Conservation (phyloP, 1,284 basidiomycete species). For the Mixia osmundae region DNA sequence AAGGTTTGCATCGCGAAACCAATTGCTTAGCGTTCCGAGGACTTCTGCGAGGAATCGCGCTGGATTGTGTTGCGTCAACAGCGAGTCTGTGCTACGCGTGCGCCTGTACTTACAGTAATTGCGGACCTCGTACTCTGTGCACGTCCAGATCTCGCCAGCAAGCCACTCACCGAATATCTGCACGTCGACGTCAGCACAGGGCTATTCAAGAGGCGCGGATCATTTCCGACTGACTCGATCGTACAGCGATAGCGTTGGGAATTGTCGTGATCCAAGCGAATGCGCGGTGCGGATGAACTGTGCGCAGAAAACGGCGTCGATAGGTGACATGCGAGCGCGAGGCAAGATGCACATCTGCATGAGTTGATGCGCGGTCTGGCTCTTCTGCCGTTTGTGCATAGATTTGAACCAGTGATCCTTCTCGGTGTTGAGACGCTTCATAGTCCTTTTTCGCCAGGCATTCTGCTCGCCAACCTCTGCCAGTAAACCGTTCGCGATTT, state of each 20-base stretch:
- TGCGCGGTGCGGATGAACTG: slow-evolving; percentile 76
- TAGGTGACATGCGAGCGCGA: slow-evolving; percentile 69
- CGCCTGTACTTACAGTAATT: slow-evolving; percentile 49
- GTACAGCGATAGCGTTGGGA: slow-evolving; percentile 64
- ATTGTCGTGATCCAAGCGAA: slow-evolving; percentile 57
- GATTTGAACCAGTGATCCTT: slow-evolving; percentile 60
- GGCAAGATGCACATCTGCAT: slow-evolving; percentile 85
- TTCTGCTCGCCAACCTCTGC: slow-evolving; percentile 4
- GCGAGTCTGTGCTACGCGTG: neutral
- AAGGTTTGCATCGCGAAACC: slow-evolving; percentile 40
- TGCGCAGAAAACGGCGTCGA: slow-evolving; percentile 85
- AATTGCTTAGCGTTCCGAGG: slow-evolving; percentile 46
- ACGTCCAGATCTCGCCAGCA: slow-evolving; percentile 64
- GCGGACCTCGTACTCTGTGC: slow-evolving; percentile 83
- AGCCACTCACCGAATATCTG: slow-evolving; percentile 54
- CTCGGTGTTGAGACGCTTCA: slow-evolving; percentile 52
- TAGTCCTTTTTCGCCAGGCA: slow-evolving; percentile 24
- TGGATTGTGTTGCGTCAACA: slow-evolving; percentile 1
- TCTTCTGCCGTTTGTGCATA: slow-evolving; percentile 1
- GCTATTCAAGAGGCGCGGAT: neutral
- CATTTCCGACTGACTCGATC: slow-evolving; percentile 41
- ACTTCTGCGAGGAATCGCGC: slow-evolving; percentile 36
- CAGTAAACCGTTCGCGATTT: neutral
- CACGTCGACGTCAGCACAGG: slow-evolving; percentile 8
- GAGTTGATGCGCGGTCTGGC: slow-evolving; percentile 31